These are phyloP conservation scores for Saccharomycopsis hybrid DNA, from an alignment of 1,139 yeast species.

Conservation along the genomic window DNA sequence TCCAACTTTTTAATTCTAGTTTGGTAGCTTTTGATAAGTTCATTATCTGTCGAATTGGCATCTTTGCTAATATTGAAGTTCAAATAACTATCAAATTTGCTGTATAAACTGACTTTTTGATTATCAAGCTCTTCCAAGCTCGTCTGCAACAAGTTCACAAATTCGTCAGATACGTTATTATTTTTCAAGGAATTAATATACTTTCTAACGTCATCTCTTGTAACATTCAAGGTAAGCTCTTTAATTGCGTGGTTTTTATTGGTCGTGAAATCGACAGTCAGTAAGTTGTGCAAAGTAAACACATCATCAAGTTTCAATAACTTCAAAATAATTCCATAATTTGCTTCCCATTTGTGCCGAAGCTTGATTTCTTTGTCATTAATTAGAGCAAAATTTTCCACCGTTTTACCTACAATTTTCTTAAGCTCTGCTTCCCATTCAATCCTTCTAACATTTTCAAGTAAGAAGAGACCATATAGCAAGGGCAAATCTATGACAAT, in stretches of 20 bases:
- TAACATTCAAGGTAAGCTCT: slow-evolving; percentile 25
- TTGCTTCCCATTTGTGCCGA: slow-evolving; percentile 58
- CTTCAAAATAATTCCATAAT: slow-evolving; percentile 45
- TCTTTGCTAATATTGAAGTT: slow-evolving; percentile 22
- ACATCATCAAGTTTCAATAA: slow-evolving; percentile 29
- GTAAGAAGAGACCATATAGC: slow-evolving; percentile 67
- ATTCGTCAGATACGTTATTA: slow-evolving; percentile 28
- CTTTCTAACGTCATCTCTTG: slow-evolving; percentile 27
- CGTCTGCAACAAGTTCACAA: slow-evolving; percentile 23
- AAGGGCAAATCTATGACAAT: slow-evolving; percentile 70
- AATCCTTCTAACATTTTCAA: slow-evolving; percentile 63
- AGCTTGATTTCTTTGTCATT: slow-evolving; percentile 52
- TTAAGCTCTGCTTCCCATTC: slow-evolving; percentile 60
- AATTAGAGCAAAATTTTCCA: slow-evolving; percentile 53
- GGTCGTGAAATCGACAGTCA: slow-evolving; percentile 39
- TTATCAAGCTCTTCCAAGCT: slow-evolving; percentile 11
- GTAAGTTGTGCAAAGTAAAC: slow-evolving; percentile 30
- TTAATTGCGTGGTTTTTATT: slow-evolving; percentile 26
- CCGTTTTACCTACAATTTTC: slow-evolving; percentile 43
- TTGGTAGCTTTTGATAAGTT: slow-evolving; percentile 49
- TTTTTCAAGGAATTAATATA: slow-evolving; percentile 32
- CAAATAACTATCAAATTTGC: slow-evolving; percentile 15
- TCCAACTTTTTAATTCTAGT: slow-evolving; percentile 58
- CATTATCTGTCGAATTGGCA: slow-evolving; percentile 28
- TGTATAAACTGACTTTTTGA: slow-evolving; percentile 13